Conservation (phyloP, 106 monocot species). For the Acanthochlamys bracteata region DNA sequence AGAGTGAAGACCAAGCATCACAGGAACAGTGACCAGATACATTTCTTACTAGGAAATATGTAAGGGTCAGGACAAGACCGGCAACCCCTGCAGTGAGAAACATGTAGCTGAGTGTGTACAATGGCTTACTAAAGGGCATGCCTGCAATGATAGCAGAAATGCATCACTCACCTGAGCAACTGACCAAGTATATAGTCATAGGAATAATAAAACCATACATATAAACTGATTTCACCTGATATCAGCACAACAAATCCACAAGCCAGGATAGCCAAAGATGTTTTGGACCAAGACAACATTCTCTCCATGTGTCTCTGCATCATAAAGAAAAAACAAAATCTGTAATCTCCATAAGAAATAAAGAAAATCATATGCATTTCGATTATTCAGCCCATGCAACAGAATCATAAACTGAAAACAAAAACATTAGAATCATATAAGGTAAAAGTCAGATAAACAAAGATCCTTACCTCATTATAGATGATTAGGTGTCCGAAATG, state of each 20-base stretch:
- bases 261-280: slow-evolving; percentile 45
- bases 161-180: slow-evolving; percentile 3
- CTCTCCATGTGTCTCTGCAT: slow-evolving; percentile 46
- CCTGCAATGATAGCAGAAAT: slow-evolving; percentile 32
- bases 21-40: too few relatives aligned
- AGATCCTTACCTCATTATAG: slow-evolving; percentile 76
- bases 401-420: too few relatives aligned
- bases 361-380: too few relatives aligned
- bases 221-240: slow-evolving; percentile 36
- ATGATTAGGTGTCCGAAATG: slow-evolving; percentile 74
- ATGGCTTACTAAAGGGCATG: slow-evolving; percentile 91
- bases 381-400: too few relatives aligned
- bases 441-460: too few relatives aligned
- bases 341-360: too few relatives aligned
- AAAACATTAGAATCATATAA: too few relatives aligned
- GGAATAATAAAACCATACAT: too few relatives aligned
- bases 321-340: slow-evolving; percentile 1
- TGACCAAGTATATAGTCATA: background rate
- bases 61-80: slow-evolving; percentile 47
- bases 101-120: slow-evolving; percentile 90
- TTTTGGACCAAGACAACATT: slow-evolving; percentile 48
- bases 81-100: slow-evolving; percentile 65
- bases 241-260: slow-evolving; percentile 39
- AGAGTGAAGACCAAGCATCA: too few relatives aligned
- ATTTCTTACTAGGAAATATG: slow-evolving; percentile 69